A percentile compares a stretch with the other conserved stretches of the same genome.
phyloP scores from a whole-genome alignment of 345 rosid genomes.

The Rhodamnia rubescens region DNA sequence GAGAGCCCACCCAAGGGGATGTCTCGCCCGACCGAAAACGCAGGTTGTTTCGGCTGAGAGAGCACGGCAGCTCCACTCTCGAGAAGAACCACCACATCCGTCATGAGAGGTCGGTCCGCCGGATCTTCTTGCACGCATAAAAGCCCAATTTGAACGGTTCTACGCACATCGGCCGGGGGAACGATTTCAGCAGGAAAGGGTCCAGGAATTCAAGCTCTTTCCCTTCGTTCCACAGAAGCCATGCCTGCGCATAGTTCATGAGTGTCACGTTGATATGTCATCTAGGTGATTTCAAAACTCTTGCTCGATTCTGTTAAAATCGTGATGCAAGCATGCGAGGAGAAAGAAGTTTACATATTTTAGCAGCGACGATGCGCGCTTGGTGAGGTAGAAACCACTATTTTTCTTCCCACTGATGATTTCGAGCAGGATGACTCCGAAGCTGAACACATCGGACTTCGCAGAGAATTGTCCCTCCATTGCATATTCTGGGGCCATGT shows the following conservation, averaged over 20 bases:
- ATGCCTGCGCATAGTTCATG: conserved; percentile 8
- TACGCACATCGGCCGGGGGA: conserved; percentile 8
- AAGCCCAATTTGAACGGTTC: conserved; percentile 40
- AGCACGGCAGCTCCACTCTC: conserved; percentile 10
- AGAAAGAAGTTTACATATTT: neutral
- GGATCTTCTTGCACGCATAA: conserved; percentile 10
- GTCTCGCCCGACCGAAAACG: conserved; percentile 6
- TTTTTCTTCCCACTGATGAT: conserved; percentile 12
- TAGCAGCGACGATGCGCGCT: neutral
- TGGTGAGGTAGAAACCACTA: neutral
- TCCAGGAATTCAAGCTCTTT: conserved; percentile 28
- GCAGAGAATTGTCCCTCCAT: conserved; percentile 16
- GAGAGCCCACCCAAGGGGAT: neutral
- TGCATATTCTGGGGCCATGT: conserved; percentile 22
- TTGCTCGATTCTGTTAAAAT: neutral
- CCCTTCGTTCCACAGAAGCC: conserved; percentile 37
- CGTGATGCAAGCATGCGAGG: neutral
- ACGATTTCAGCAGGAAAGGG: conserved; percentile 8
- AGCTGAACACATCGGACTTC: conserved; percentile 17
- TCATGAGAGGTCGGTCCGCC: conserved; percentile 38
- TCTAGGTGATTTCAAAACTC: neutral
- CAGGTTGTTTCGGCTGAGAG: conserved; percentile 13
- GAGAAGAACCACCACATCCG: conserved; percentile 22
- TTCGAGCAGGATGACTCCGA: conserved; percentile 16
- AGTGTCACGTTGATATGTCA: neutral